Percentiles rank a stretch among this genome's conserved stretches.
Evolutionary conservation across 345 rosid genomes (phyloP).

Genomic region (Lumnitzera racemosa): DNA sequence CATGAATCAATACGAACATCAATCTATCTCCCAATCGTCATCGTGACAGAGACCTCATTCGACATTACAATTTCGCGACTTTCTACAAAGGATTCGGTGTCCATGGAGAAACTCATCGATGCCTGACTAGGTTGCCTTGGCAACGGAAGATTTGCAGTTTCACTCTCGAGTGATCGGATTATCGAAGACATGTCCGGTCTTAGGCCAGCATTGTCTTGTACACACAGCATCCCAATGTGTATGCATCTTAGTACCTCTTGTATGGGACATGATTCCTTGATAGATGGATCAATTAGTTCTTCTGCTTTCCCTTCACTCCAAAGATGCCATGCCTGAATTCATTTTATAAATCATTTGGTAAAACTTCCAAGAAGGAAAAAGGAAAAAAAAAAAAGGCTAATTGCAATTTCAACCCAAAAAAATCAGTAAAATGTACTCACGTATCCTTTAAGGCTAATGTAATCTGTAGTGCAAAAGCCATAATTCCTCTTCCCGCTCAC

Average conservation of each 20-base stretch:
- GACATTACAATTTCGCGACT: slow-evolving; percentile 41
- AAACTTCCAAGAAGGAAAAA: too few species aligned
- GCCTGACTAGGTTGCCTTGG: slow-evolving; percentile 55
- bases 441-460: slow-evolving; percentile 35
- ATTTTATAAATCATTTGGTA: background rate
- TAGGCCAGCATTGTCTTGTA: slow-evolving; percentile 57
- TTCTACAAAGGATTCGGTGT: slow-evolving; percentile 19
- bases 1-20: too few species aligned
- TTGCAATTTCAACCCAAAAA: too few species aligned
- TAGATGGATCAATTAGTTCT: slow-evolving; percentile 55
- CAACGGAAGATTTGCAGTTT: slow-evolving; percentile 36
- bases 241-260: slow-evolving; percentile 57
- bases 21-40: slow-evolving; percentile 40
- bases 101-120: slow-evolving; percentile 39
- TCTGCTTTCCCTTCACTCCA: slow-evolving; percentile 52
- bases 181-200: slow-evolving; percentile 70
- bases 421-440: slow-evolving; percentile 28
- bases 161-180: slow-evolving; percentile 63
- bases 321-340: slow-evolving; percentile 65
- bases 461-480: slow-evolving; percentile 29
- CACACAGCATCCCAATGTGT: slow-evolving; percentile 77
- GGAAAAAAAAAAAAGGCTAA: too few species aligned
- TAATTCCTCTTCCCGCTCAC: slow-evolving; percentile 47
- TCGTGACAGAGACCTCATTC: slow-evolving; percentile 47
- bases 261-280: slow-evolving; percentile 26